These are phyloP conservation scores for Hericium alpestre DNA, from an alignment of 768 basidiomycete species.

Conservation along the genomic window DNA sequence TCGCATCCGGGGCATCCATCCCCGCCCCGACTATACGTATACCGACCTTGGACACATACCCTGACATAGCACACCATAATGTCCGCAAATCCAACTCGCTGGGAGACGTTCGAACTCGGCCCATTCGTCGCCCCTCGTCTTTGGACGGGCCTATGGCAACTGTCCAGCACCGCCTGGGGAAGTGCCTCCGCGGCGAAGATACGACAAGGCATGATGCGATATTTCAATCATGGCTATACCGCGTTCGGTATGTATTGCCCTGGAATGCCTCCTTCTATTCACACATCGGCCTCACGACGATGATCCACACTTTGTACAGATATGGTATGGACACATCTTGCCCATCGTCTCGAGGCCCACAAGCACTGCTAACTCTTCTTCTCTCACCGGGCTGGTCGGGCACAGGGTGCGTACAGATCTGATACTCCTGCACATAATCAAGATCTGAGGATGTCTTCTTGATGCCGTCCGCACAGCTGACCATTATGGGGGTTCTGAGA, in stretches of 20 bases:
- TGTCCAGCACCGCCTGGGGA: conserved; percentile 82
- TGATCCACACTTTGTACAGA: conserved; percentile 25
- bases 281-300: conserved; percentile 4
- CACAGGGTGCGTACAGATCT: not conserved
- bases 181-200: conserved; percentile 57
- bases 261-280: not conserved
- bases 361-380: not conserved
- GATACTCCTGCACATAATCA: not conserved
- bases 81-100: not conserved
- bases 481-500: conserved; percentile 79
- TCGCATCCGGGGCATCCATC: not conserved
- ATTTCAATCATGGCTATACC: conserved; percentile 51
- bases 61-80: not conserved
- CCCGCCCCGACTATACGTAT: not conserved
- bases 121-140: conserved; percentile 50
- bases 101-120: conserved; percentile 44
- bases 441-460: no score
- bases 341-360: not conserved
- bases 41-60: not conserved
- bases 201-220: conserved; percentile 53
- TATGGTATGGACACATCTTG: conserved; percentile 33
- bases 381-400: not conserved
- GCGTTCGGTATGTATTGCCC: conserved; percentile 41
- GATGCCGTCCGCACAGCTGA: conserved; percentile 41
- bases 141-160: conserved; percentile 78